A percentile compares a stretch with the other conserved stretches of the same genome.
These are phyloP conservation scores for Ustilago trichophora DNA, from an alignment of 1,284 basidiomycete genomes.

Conservation along the genomic window DNA sequence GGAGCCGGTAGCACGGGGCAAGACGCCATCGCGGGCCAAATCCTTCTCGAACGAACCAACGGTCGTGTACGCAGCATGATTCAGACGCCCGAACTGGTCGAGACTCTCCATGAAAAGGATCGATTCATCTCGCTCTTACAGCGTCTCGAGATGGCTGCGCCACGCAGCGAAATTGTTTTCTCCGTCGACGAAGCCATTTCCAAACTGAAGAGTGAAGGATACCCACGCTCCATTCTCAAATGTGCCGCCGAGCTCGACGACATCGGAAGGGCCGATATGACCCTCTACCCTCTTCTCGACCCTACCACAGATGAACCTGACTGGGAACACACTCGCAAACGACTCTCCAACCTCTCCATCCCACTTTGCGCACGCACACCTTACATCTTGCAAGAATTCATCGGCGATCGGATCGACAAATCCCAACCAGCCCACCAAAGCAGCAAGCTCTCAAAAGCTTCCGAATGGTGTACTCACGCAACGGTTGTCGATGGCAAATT, in stretches of 20 bases:
- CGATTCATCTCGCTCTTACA: slow-evolving; percentile 65
- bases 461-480: slow-evolving; percentile 69
- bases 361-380: slow-evolving; percentile 49
- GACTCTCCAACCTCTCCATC: slow-evolving; percentile 41
- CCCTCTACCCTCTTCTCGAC: slow-evolving; percentile 64
- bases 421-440: background rate
- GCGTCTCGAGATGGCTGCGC: slow-evolving; percentile 64
- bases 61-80: slow-evolving; percentile 65
- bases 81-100: slow-evolving; percentile 67
- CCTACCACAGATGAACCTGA: slow-evolving; percentile 17
- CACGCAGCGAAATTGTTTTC: slow-evolving; percentile 62
- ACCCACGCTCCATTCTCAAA: slow-evolving; percentile 60
- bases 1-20: slow-evolving; percentile 68
- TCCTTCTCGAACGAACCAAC: slow-evolving; percentile 52
- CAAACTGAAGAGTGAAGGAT: slow-evolving; percentile 49
- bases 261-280: slow-evolving; percentile 68
- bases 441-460: slow-evolving; percentile 7
- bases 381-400: slow-evolving; percentile 64
- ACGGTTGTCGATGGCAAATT: slow-evolving; percentile 67
- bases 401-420: slow-evolving; percentile 54
- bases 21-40: slow-evolving; percentile 66
- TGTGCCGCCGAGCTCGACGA: slow-evolving; percentile 67
- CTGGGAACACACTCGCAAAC: slow-evolving; percentile 39
- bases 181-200: slow-evolving; percentile 64
- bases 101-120: slow-evolving; percentile 68